Evolutionary conservation across 495 filamentous ascomycete genomes (phyloP).

Genomic region (Amniculicola lignicola): DNA sequence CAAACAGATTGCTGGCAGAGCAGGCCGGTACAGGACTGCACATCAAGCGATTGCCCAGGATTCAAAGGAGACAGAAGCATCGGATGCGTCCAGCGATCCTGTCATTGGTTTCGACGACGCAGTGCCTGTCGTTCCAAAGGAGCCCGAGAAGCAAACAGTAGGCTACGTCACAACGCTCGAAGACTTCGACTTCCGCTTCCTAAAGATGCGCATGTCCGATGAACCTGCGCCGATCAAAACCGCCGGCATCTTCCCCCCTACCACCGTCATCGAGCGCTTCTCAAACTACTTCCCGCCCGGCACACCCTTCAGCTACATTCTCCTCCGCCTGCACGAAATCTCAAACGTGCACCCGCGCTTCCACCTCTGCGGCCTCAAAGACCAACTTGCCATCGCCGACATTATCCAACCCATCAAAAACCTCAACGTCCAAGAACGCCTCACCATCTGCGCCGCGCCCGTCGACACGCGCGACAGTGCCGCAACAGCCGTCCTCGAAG

Average conservation of each 20-base stretch:
- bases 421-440: conserved; percentile 66
- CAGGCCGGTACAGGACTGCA: conserved; percentile 81
- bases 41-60: conserved; percentile 45
- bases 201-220: conserved; percentile 59
- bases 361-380: conserved; percentile 63
- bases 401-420: conserved; percentile 61
- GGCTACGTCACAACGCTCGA: conserved; percentile 84
- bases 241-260: conserved; percentile 73
- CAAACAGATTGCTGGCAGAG: conserved; percentile 93
- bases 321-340: conserved; percentile 67
- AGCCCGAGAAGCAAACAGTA: conserved; percentile 43
- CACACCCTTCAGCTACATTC: conserved; percentile 73
- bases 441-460: conserved; percentile 73
- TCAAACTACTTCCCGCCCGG: conserved; percentile 70
- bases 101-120: conserved; percentile 8
- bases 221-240: conserved; percentile 64
- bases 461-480: conserved; percentile 41
- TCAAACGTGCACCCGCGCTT: conserved; percentile 59
- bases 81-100: conserved; percentile 3
- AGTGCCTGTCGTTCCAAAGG: neutral
- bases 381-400: conserved; percentile 63
- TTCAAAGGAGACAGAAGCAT: neutral
- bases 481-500: conserved; percentile 47
- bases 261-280: conserved; percentile 64
- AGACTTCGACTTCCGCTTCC: conserved; percentile 59